These are phyloP conservation scores for Metarhizium brunneum DNA, from an alignment of 2,329 filamentous ascomycete genomes.

Conservation along the genomic window DNA sequence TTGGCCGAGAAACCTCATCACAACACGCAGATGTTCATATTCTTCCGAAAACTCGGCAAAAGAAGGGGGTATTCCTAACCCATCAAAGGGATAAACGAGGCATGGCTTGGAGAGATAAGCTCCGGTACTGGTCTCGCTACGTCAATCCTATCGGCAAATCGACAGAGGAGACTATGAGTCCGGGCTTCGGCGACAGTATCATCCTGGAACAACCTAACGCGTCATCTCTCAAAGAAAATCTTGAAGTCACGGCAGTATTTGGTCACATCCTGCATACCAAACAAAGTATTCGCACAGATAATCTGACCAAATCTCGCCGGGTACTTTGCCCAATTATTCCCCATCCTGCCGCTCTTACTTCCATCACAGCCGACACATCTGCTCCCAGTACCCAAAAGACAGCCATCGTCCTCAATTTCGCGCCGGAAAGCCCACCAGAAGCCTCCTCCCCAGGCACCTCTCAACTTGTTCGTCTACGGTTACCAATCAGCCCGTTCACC, in stretches of 20 bases:
- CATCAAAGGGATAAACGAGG: slow-evolving; percentile 21
- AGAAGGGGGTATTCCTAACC: slow-evolving; percentile 10
- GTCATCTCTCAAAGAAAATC: background rate
- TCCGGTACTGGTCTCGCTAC: slow-evolving; percentile 21
- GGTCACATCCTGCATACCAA: slow-evolving; percentile 38
- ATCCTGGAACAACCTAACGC: background rate
- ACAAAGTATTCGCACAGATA: slow-evolving; percentile 6
- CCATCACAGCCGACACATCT: slow-evolving; percentile 23
- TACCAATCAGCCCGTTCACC: slow-evolving; percentile 20
- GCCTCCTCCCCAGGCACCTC: background rate
- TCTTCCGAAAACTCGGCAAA: slow-evolving; percentile 8
- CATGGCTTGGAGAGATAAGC: slow-evolving; percentile 26
- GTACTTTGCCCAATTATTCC: slow-evolving; percentile 37
- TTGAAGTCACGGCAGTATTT: slow-evolving; percentile 32
- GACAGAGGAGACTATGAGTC: background rate
- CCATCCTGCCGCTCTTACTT: slow-evolving; percentile 34
- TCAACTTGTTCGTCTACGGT: slow-evolving; percentile 18
- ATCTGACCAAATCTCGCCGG: slow-evolving; percentile 15
- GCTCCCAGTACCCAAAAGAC: slow-evolving; percentile 15
- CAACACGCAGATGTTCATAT: slow-evolving; percentile 11
- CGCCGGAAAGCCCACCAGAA: slow-evolving; percentile 20
- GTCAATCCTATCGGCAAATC: slow-evolving; percentile 12
- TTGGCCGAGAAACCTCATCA: slow-evolving; percentile 13
- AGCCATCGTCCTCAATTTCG: slow-evolving; percentile 37
- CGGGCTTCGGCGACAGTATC: background rate